Percentiles rank a stretch among this genome's conserved stretches.
phyloP scores from a whole-genome alignment of 73 alveolate genomes.

The Diophrys sp. region DNA sequence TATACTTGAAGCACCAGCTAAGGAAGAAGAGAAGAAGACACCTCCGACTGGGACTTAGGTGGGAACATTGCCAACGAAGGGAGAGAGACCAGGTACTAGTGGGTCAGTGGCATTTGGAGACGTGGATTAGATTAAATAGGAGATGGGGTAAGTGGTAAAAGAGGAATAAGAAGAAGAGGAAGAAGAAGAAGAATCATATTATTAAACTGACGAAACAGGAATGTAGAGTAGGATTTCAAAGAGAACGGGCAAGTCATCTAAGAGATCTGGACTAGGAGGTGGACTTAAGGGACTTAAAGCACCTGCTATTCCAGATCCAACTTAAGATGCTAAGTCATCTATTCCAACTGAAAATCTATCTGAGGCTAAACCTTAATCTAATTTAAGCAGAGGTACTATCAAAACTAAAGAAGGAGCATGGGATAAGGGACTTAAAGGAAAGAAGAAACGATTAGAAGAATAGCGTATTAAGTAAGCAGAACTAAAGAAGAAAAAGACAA shows the following conservation, averaged over 20 bases:
- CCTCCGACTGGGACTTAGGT: not conserved
- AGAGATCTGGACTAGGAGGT: not conserved
- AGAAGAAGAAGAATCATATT: not conserved
- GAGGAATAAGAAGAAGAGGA: not conserved
- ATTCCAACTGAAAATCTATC: not conserved
- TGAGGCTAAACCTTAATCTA: not conserved
- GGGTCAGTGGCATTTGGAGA: not conserved
- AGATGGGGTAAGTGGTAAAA: not conserved
- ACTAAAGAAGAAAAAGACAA: not conserved
- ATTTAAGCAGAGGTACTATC: not conserved
- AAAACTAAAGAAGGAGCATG: not conserved
- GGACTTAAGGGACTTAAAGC: not conserved
- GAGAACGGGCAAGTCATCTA: not conserved
- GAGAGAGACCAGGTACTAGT: not conserved
- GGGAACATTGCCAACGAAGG: not conserved
- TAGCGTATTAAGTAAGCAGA: not conserved
- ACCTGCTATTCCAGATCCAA: not conserved
- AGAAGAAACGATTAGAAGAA: not conserved
- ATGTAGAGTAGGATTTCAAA: not conserved
- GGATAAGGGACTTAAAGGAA: not conserved
- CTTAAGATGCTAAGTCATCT: not conserved
- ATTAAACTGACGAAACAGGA: not conserved
- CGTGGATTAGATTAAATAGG: not conserved
- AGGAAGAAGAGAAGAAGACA: not conserved
- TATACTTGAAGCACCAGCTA: not conserved